A percentile compares a stretch with the other conserved stretches of the same genome.
These are phyloP conservation scores for Magnolia officinalis DNA, from an alignment of 164 flowering plant genomes.

Conservation along the genomic window DNA sequence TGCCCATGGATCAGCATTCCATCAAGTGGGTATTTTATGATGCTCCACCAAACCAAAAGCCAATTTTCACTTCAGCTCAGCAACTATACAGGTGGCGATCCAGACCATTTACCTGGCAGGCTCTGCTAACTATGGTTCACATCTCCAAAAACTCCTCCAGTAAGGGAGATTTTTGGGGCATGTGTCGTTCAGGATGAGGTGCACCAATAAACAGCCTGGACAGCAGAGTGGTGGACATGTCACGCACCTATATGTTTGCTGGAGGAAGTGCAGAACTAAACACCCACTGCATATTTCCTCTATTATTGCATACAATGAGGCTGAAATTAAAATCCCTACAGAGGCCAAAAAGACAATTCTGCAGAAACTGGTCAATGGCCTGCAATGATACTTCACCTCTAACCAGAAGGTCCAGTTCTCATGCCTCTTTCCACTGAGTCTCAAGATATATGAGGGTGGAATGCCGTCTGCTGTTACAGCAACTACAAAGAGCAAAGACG, in stretches of 20 bases:
- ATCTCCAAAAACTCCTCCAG: no score
- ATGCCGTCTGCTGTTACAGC: slow-evolving; percentile 60
- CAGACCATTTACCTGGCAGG: no score
- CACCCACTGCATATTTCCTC: background rate
- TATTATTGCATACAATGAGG: background rate
- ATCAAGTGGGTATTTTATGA: background rate
- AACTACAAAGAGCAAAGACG: slow-evolving; percentile 40
- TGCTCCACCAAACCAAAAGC: background rate
- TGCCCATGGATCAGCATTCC: background rate
- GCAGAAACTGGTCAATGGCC: background rate
- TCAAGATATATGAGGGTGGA: slow-evolving; percentile 77
- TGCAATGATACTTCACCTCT: slow-evolving; percentile 52
- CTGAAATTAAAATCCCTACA: background rate
- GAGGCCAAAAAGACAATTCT: background rate
- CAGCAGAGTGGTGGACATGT: background rate
- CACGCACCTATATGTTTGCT: no score
- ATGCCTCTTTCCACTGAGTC: slow-evolving; percentile 71
- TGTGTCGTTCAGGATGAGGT: background rate
- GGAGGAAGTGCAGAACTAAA: background rate
- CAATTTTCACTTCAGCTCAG: background rate
- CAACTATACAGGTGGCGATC: background rate
- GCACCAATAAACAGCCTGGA: background rate
- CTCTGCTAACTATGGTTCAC: no score
- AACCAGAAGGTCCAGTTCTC: slow-evolving; percentile 94
- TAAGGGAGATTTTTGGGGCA: no score